These are phyloP conservation scores for Coniochaeta pulveracea DNA, from an alignment of 2,329 filamentous ascomycete genomes.

Conservation along the genomic window DNA sequence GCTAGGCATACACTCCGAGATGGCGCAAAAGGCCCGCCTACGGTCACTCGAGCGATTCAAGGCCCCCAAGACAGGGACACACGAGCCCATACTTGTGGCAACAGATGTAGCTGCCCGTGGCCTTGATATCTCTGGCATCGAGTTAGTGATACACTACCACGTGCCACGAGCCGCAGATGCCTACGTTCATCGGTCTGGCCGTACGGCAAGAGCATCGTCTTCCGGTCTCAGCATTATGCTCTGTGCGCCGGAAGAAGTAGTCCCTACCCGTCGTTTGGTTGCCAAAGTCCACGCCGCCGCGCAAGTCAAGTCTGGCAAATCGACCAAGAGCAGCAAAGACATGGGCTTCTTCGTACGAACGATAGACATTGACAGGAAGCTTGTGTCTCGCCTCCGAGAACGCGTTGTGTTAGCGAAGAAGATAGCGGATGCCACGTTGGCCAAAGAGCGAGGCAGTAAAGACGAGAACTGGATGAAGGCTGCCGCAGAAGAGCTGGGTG, in stretches of 20 bases:
- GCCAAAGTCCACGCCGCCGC: constrained; percentile 71
- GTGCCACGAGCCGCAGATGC: constrained; percentile 82
- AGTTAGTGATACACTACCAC: constrained; percentile 91
- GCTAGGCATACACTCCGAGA: constrained; percentile 77
- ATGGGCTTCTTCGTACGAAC: constrained; percentile 58
- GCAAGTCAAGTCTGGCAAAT: constrained; percentile 24
- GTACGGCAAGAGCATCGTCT: constrained; percentile 74
- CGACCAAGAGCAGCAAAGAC: constrained; percentile 30
- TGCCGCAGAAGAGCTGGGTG: constrained; percentile 84
- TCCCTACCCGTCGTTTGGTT: constrained; percentile 70
- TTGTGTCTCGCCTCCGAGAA: constrained; percentile 65
- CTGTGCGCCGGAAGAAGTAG: constrained; percentile 83
- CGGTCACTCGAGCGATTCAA: constrained; percentile 86
- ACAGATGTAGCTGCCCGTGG: constrained; percentile 91
- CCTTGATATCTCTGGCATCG: constrained; percentile 82
- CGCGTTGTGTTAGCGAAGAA: constrained; percentile 75
- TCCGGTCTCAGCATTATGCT: constrained; percentile 77
- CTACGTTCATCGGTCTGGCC: constrained; percentile 91
- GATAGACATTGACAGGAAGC: constrained; percentile 70
- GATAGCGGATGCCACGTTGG: constrained; percentile 70
- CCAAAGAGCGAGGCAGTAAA: constrained; percentile 76
- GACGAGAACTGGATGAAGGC: constrained; percentile 76
- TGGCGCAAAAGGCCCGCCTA: constrained; percentile 93
- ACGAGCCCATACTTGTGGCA: constrained; percentile 63
- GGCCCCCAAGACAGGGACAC: constrained; percentile 20